These are phyloP conservation scores for Aaosphaeria arxii DNA, from an alignment of 2,329 filamentous ascomycete species.

Conservation along the genomic window DNA sequence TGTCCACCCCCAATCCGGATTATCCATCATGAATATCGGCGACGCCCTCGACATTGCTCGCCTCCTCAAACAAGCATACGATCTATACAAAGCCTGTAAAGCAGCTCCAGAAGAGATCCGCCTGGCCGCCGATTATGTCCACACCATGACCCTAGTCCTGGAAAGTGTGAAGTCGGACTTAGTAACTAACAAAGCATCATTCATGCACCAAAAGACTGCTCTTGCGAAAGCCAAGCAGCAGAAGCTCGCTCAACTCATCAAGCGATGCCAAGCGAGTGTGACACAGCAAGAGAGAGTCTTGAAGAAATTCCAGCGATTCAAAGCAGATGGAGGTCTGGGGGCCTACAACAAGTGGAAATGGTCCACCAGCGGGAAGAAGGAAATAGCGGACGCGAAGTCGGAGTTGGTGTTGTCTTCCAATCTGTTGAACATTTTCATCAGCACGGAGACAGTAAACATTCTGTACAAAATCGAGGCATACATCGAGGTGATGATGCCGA, in stretches of 20 bases:
- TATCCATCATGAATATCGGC: neutral
- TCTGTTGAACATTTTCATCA: neutral
- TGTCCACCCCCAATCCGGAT: too few relatives aligned
- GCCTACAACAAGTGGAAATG: neutral
- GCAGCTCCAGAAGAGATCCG: neutral
- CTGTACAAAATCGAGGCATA: neutral
- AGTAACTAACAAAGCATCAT: neutral
- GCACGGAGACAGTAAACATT: neutral
- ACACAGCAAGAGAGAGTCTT: neutral
- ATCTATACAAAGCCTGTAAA: neutral
- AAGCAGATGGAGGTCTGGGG: neutral
- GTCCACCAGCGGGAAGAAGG: neutral
- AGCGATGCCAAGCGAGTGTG: neutral
- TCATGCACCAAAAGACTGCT: neutral
- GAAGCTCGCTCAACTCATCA: neutral
- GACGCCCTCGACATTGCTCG: neutral
- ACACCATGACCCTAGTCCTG: constrained; percentile 12
- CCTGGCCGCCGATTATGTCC: constrained; percentile 11
- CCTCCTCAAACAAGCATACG: neutral
- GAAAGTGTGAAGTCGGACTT: constrained; percentile 6
- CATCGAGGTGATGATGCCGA: neutral
- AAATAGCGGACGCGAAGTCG: neutral
- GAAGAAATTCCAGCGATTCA: neutral
- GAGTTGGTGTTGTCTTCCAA: neutral
- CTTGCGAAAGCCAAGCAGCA: neutral